Base-by-base conservation (phyloP, 179 eudicot species). In the Sideroxylon spinosum region DNA sequence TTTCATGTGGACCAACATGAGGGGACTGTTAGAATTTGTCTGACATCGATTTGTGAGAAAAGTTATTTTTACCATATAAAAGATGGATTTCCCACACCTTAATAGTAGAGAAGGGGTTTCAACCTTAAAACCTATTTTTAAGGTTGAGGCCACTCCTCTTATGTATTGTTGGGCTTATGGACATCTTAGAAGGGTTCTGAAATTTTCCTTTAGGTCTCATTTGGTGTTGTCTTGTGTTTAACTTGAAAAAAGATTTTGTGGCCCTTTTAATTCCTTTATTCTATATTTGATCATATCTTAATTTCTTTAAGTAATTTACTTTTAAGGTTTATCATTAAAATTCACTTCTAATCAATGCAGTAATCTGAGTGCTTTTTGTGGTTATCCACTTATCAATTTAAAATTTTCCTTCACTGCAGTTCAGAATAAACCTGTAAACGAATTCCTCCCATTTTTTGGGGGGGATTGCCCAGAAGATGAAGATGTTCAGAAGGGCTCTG, bases 391-490 rank as follows among this genome's bases (percentile, higher is more conserved):
- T 56, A 44, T 16, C 19, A 48, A 61, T 61, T 74, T 13, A 55
- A 20, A 25, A 20, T 65, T 77, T 22, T 57, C 29, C 32, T 67
- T 2, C 53, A 7, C 23, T 63, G 80, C 85, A 86, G 94, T 64
- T 77, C 83, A 77, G 71, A 80, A 73, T 61, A 76, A 60, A 82
- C 57, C 37, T 86, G 56, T 62, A 26, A 86, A 89, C 48, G 82
- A 80, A 55, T 75, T 76, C 20, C 86, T 44, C 29, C 89, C 95
- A 50, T 91, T 89, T 78, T 88, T 90, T 79, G 73, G 10, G 69
- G 68, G 52, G 17, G 86, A 82, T 50, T 59, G 74, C 76, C 80
- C 44, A 75, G 84, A 80, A 78, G 85, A 72, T 59, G 64, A 64
- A 65, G 83, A 76, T 32, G 25, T 44, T 81, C 83, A 14, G n/a